Evolutionary conservation across 352 stramenopile genomes (phyloP).

Genomic region (Globisporangium camurandrum): DNA sequence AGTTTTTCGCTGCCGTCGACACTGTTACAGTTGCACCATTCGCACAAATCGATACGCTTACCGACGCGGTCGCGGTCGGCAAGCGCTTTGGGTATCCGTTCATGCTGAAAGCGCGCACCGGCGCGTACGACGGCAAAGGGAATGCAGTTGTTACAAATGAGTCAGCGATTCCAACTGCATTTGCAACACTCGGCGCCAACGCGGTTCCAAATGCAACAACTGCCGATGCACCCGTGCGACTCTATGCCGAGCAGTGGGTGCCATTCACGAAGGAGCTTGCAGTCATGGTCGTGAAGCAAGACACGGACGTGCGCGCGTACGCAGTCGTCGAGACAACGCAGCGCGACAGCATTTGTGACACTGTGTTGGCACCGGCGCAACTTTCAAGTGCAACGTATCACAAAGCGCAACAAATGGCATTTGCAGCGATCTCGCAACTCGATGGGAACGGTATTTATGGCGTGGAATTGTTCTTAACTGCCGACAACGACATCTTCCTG

Average conservation of each 20-base stretch:
- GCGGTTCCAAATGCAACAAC: slow-evolving; percentile 8
- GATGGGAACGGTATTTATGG: slow-evolving; percentile 91
- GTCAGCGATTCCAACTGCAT: slow-evolving; percentile 76
- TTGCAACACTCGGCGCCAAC: slow-evolving; percentile 68
- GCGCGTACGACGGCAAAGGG: slow-evolving; percentile 95
- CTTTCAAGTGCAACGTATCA: slow-evolving; percentile 28
- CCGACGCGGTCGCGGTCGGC: slow-evolving; percentile 36
- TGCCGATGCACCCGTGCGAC: slow-evolving; percentile 9
- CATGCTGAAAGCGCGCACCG: slow-evolving; percentile 96
- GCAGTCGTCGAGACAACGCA: slow-evolving; percentile 96
- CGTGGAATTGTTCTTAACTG: slow-evolving; percentile 96
- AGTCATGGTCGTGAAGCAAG: slow-evolving; percentile 93
- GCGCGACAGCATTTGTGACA: slow-evolving; percentile 95
- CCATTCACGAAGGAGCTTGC: slow-evolving; percentile 95
- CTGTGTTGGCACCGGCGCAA: slow-evolving; percentile 90
- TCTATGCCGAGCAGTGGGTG: slow-evolving; percentile 97
- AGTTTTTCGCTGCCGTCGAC: slow-evolving; percentile 53
- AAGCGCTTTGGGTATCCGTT: slow-evolving; percentile 90
- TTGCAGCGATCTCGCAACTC: slow-evolving; percentile 66
- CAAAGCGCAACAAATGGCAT: slow-evolving; percentile 51
- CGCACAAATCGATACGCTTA: slow-evolving; percentile 30
- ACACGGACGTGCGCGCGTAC: slow-evolving; percentile 83
- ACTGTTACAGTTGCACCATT: slow-evolving; percentile 52
- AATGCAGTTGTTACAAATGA: slow-evolving; percentile 90
- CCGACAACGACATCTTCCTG: slow-evolving; percentile 82